Evolutionary conservation across 2,329 filamentous ascomycete species (phyloP).

Genomic region (Colletotrichum navitas): DNA sequence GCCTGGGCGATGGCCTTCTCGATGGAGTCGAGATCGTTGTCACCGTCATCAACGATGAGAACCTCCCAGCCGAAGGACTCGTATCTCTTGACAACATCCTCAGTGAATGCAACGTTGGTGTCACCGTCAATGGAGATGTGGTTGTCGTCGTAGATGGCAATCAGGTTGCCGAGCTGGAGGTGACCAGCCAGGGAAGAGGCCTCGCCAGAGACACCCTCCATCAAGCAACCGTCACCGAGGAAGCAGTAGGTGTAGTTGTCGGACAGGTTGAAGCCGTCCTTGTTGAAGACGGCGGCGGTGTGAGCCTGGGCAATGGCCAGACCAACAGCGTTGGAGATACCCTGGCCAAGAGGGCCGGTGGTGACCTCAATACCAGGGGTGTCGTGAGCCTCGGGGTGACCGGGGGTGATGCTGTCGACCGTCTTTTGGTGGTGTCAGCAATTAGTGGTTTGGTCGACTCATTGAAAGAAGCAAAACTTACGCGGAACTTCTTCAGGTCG

Average conservation of each 20-base stretch:
- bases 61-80: conserved; percentile 98
- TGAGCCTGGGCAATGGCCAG: conserved; percentile 97
- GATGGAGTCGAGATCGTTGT: conserved; percentile 88
- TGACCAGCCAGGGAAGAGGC: conserved; percentile 93
- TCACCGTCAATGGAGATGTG: conserved; percentile 96
- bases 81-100: conserved; percentile 95
- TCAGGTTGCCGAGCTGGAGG: conserved; percentile 97
- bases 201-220: conserved; percentile 97
- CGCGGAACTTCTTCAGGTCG: conserved; percentile 96
- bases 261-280: conserved; percentile 89
- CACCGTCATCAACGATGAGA: conserved; percentile 85
- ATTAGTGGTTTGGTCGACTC: neutral
- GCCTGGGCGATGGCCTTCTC: conserved; percentile 89
- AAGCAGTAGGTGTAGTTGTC: conserved; percentile 98
- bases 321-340: conserved; percentile 97
- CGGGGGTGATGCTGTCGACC: conserved; percentile 83
- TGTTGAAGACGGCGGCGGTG: conserved; percentile 93
- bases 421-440: conserved; percentile 50
- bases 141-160: conserved; percentile 98
- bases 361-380: conserved; percentile 98
- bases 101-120: conserved; percentile 96
- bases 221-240: conserved; percentile 97
- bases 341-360: conserved; percentile 96
- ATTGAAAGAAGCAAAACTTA: conserved; percentile 64
- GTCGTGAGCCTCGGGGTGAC: conserved; percentile 96